Evolutionary conservation across 768 basidiomycete genomes (phyloP), one percentile per base, ranked within the genome.

Genomic region (Chlorophyllum brunneum): DNA sequence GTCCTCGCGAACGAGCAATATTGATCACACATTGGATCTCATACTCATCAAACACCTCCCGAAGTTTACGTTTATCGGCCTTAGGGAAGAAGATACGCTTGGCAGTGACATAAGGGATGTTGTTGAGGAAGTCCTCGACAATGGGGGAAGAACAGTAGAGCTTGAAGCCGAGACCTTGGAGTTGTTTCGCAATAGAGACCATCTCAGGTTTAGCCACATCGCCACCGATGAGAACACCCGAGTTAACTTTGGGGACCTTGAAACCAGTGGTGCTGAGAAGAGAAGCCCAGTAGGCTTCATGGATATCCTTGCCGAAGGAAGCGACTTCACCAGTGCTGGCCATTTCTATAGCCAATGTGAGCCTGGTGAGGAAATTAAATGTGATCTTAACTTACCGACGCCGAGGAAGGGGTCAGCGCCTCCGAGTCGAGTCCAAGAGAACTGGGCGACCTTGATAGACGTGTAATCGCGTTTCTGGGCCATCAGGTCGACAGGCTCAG

Each of bases 251-350:
- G 18, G 97, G 97, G 46, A 92, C 75, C 70, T 90, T 95, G 81
- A 98, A 97, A 13, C 95, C 95, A 24, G 93, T 99, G 6, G 91
- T 94, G 57, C 91, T 93, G 43, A 93, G 83, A n/a, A 97, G 75
- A 2, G 95, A 86, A 2, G 90, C 85, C 93, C 93, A 94, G 70
- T 94, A 95, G 11, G 95, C 97, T 70, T 99, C 97, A 58, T 95
- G 84, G 40, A 98, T 77, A 63, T 95, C 90, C 61, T 82, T 81
- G 29, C 95, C 97, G 66, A 98, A 99, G 59, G 90, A 85, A 10
- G 97, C 97, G 24, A 99, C 93, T 68, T 99, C 95, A 30, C 95
- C 95, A 5, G 95, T 98, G 63, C 91, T 94, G 2, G 95, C 94
- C 95, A 98, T 98, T 76, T 97, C 94, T 91, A 64, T 20, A 37